Percentiles rank a stretch among this genome's conserved stretches.
phyloP scores from a whole-genome alignment of 257 asterid species.

The Ophiorrhiza pumila region DNA sequence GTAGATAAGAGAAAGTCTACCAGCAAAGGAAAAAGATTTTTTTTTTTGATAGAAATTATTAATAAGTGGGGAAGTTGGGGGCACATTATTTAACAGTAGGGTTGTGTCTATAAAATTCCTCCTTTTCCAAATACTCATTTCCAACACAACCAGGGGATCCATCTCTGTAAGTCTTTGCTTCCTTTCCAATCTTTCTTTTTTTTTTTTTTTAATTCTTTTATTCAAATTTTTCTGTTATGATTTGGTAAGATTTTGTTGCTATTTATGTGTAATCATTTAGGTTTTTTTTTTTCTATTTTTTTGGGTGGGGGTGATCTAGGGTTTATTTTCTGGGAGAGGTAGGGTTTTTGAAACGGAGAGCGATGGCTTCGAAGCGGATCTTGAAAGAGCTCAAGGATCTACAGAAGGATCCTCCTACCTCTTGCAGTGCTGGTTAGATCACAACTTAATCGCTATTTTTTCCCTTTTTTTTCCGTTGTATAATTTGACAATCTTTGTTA shows the following conservation, averaged over 20 bases:
- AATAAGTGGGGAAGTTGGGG: too few relatives aligned
- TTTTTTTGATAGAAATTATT: too few relatives aligned
- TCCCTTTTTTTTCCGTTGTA: neutral
- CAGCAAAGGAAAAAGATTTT: neutral
- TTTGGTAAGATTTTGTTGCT: too few relatives aligned
- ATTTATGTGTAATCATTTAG: too few relatives aligned
- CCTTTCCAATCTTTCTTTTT: neutral
- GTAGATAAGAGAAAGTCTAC: neutral
- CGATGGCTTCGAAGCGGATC: constrained; percentile 37
- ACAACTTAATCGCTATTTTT: neutral
- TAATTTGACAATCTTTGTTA: neutral
- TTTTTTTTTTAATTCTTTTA: too few relatives aligned
- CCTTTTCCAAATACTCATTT: neutral
- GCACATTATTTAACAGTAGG: too few relatives aligned
- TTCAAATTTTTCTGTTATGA: neutral
- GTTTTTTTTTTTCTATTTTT: neutral
- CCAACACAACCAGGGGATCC: neutral
- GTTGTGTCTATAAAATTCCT: neutral
- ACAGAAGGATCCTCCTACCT: constrained; percentile 41
- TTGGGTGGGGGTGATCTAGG: constrained; percentile 15
- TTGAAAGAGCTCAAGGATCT: constrained; percentile 42
- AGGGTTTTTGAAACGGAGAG: constrained; percentile 19
- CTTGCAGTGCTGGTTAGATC: constrained; percentile 36
- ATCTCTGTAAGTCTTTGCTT: neutral
- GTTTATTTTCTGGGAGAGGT: constrained; percentile 9